Base-by-base conservation (phyloP, 106 monocot genomes). In the Hemerocallis citrina region DNA sequence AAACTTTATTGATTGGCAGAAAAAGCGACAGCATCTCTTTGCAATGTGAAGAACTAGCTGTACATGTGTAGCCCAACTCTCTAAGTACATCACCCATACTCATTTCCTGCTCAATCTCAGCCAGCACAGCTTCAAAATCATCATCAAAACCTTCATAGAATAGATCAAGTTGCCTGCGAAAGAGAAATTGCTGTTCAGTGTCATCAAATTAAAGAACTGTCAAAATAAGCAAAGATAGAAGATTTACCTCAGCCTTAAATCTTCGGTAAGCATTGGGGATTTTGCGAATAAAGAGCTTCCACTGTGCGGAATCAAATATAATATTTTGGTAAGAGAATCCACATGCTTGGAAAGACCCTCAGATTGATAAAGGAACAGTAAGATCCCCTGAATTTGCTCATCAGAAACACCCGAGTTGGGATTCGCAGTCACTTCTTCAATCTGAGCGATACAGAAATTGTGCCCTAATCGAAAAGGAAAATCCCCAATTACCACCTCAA, bases 21-120 rank as follows among this genome's bases (percentile, higher is more conserved):
- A 98, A 88, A 61, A 75, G 77, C 62, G 96, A 92, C 16, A 98
- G 61, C 49, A 85, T 75, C 46, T 88, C 84, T 68, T 72, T 85
- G 68, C 88, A 98, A 46, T 78, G 91, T 46, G 79, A 56, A 57
- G 49, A 38, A 12, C 69, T 79, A 49, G 57, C 39, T 19, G 91
- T 88, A 64, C 96, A 98, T n/a, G 73, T 79, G 78, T 98, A 98
- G 2, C 96, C 96, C 39, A 98, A 56, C 66, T 98, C 96, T 48
- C 55, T 72, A 28, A 98, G 70, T 23, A 88, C 73, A 66, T 92
- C 87, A 68, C 82, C 73, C 79, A 92, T 79, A 72, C 72, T 85
- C 59, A 82, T 88, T 71, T 91, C 82, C 56, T 70, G 79, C 67
- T 82, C 85, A 52, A 88, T 91, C 67, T 92, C 91, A 20, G 75